These are phyloP conservation scores for Xylaria sp. DNA, from an alignment of 2,329 filamentous ascomycete genomes.

Conservation along the genomic window DNA sequence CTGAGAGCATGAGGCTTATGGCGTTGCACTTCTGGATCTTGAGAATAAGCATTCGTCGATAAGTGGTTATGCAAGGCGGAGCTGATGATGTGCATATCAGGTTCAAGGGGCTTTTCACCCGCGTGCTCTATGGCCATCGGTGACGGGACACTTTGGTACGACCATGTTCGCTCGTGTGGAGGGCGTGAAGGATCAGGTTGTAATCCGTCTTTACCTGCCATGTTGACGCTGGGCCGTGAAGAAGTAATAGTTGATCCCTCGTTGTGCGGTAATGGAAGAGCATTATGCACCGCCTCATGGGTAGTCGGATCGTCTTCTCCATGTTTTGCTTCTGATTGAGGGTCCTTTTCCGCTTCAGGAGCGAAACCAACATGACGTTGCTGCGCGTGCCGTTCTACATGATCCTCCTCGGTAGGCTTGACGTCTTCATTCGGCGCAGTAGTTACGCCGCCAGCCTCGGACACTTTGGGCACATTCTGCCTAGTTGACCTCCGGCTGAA, in stretches of 20 bases:
- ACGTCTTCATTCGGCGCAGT: constrained; percentile 14
- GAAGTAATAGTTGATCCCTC: constrained; percentile 7
- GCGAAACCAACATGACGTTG: constrained; percentile 69
- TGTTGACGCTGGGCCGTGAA: neutral
- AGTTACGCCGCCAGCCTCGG: constrained; percentile 15
- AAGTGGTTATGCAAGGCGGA: constrained; percentile 51
- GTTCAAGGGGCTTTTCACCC: constrained; percentile 41
- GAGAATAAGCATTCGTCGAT: constrained; percentile 34
- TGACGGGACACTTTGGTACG: constrained; percentile 34
- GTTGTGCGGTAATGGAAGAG: neutral
- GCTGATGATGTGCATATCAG: constrained; percentile 52
- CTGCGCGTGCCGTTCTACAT: constrained; percentile 24
- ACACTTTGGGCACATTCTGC: constrained; percentile 37
- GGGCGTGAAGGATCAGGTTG: constrained; percentile 44
- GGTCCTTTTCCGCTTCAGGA: constrained; percentile 46
- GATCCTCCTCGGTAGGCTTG: constrained; percentile 32
- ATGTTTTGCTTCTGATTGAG: constrained; percentile 33
- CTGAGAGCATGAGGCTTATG: constrained; percentile 17
- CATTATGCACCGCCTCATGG: neutral
- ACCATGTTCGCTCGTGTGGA: constrained; percentile 36
- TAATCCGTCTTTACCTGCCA: constrained; percentile 4
- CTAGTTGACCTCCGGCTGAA: constrained; percentile 61
- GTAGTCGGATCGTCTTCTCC: constrained; percentile 25
- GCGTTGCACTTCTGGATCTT: constrained; percentile 36
- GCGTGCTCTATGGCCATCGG: constrained; percentile 25